Base-by-base conservation (phyloP, 2,329 filamentous ascomycete genomes). In the Fusarium napiforme region DNA sequence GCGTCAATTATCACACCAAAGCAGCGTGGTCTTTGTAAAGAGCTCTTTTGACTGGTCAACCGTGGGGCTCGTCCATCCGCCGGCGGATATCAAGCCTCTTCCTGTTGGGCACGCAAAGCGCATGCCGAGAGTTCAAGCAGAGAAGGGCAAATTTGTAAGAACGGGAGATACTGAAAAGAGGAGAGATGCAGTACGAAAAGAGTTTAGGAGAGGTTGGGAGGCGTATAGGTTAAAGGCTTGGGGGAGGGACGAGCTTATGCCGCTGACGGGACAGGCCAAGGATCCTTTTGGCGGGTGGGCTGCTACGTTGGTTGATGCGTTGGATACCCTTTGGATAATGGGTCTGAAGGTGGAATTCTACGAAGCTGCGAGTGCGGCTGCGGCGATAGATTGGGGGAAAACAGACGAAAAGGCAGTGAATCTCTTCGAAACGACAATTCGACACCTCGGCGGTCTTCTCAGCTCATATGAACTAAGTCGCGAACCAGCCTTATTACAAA, bases 251-350 rank as follows among this genome's bases (percentile, higher is more conserved):
- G 88, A 89, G 78, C 78, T 90, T 21, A 78, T 79, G 58, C 88
- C 88, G 10, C 78, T 89, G 7, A 83, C 83, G 26, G 86, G 84
- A 34, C 76, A 78, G 10, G 82, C 79, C 16, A 86, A 84, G 68
- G 84, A 87, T 64, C 81, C 81, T 2, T 89, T 88, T 77, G 87
- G 87, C 7, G 85, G 86, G 32, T 90, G 88, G 85, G 88, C 85
- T 3, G 89, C 89, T 15, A 90, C 89, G 0, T 79, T 92, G 50
- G 86, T 92, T 39, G 90, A 92, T 76, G 82, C 85, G 1, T 81
- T 92, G 47, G 89, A 91, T 65, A 90, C 89, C 1, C 84, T 92
- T 4, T 88, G 86, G 84, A 91, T 92, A 53, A 90, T 92, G 89
- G 89, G 81, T 16, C 78, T 91, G 28, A 81, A 85, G 11, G 14